A percentile compares a stretch with the other conserved stretches of the same genome.
These are phyloP conservation scores for Cyberlindnera mrakii DNA, from an alignment of 805 yeast species.

Conservation along the genomic window DNA sequence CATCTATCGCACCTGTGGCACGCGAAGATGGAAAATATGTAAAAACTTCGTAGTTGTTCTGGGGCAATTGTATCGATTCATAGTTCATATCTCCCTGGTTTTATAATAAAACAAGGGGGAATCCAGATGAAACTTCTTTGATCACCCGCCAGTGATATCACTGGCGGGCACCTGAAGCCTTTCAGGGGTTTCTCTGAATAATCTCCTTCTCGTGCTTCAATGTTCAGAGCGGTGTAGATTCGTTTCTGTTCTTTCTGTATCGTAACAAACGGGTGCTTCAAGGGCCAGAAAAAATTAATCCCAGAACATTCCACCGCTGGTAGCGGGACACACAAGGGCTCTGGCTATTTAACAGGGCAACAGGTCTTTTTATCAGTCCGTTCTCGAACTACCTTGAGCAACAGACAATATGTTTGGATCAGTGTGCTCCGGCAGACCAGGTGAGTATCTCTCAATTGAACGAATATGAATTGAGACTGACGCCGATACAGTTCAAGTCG, in stretches of 20 bases:
- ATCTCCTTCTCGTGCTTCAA: background rate
- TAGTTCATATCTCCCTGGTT: constrained; percentile 10
- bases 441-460: too few relatives aligned
- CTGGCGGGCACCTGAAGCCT: constrained; percentile 14
- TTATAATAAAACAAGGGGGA: background rate
- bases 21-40: constrained; percentile 78
- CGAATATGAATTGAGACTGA: constrained; percentile 18
- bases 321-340: too few relatives aligned
- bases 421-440: constrained; percentile 69
- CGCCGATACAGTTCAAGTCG: constrained; percentile 29
- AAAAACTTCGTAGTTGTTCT: constrained; percentile 50
- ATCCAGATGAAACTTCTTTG: constrained; percentile 16
- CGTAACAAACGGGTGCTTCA: too few relatives aligned
- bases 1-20: constrained; percentile 44
- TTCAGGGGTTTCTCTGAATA: constrained; percentile 4
- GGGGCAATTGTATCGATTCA: constrained; percentile 57
- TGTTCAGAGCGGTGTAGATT: background rate
- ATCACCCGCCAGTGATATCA: background rate
- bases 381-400: too few relatives aligned
- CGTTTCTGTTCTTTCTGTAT: background rate
- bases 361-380: too few relatives aligned
- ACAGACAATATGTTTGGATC: constrained; percentile 61
- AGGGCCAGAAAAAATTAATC: too few relatives aligned
- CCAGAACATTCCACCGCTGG: too few relatives aligned
- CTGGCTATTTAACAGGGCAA: too few relatives aligned